A percentile compares a stretch with the other conserved stretches of the same genome.
These are phyloP conservation scores for Fonsecaea monophora DNA, from an alignment of 2,329 filamentous ascomycete genomes.

Conservation along the genomic window DNA sequence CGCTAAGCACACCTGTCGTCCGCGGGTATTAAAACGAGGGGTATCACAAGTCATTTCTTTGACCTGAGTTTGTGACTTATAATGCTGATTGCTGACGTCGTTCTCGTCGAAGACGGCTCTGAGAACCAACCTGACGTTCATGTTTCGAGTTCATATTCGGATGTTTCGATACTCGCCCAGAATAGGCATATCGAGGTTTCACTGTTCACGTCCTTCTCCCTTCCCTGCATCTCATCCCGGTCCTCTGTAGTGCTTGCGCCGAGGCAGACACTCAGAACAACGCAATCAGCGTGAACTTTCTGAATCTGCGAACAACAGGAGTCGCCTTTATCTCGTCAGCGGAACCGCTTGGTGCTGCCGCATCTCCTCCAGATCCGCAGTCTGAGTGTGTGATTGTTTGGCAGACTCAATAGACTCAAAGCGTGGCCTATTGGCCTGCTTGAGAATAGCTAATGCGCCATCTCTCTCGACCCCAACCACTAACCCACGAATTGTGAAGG, in stretches of 20 bases:
- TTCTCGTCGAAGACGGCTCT: background rate
- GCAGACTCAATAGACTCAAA: background rate
- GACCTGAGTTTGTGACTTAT: background rate
- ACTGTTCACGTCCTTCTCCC: background rate
- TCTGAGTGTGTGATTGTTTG: background rate
- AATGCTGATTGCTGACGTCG: background rate
- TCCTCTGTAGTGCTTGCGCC: background rate
- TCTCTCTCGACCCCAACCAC: background rate
- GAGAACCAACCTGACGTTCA: background rate
- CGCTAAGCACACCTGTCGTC: background rate
- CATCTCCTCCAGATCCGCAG: background rate
- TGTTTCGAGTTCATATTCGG: background rate
- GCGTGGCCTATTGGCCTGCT: background rate
- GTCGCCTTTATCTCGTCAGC: background rate
- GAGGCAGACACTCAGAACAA: background rate
- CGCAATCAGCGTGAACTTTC: background rate
- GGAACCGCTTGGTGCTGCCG: background rate
- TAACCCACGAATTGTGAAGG: background rate
- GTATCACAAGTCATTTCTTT: background rate
- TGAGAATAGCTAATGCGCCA: background rate
- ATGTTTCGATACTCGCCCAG: background rate
- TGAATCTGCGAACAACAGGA: background rate
- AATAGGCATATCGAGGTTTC: background rate
- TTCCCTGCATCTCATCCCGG: background rate
- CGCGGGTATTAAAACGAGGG: background rate